Conservation (phyloP, 257 asterid species). For the Salvia hispanica region DNA sequence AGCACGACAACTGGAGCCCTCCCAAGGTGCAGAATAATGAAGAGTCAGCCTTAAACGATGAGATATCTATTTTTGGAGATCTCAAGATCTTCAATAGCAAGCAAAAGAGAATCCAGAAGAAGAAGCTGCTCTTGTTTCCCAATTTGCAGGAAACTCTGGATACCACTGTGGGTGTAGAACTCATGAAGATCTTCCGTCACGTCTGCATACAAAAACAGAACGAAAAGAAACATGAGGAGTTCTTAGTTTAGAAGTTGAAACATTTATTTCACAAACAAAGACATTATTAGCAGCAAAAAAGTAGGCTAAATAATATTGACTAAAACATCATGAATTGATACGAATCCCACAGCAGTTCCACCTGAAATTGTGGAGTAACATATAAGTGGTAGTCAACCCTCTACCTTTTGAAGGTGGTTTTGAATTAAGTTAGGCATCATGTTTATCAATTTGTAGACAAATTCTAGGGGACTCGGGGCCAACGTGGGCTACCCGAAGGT, state of each 20-base stretch:
- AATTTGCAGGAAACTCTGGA: constrained; percentile 44
- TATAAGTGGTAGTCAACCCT: too few species aligned
- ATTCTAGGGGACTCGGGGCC: too few species aligned
- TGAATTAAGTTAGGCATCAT: too few species aligned
- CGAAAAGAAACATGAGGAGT: constrained; percentile 4
- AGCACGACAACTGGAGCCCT: constrained; percentile 33
- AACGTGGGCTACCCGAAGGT: too few species aligned
- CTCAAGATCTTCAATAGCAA: constrained; percentile 42
- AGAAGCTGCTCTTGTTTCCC: constrained; percentile 59
- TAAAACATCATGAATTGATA: neutral
- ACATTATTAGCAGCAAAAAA: constrained; percentile 8
- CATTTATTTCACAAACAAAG: constrained; percentile 2
- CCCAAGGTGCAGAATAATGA: constrained; percentile 30
- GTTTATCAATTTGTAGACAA: too few species aligned
- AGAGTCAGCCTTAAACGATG: constrained; percentile 28
- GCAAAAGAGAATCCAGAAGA: constrained; percentile 61
- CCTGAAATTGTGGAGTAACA: too few species aligned
- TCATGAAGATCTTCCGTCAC: constrained; percentile 34
- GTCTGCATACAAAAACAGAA: constrained; percentile 29
- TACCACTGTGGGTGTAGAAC: constrained; percentile 37
- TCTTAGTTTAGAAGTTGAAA: constrained; percentile 11
- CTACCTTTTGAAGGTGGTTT: too few species aligned
- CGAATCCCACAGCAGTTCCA: too few species aligned
- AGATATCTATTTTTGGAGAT: constrained; percentile 31
- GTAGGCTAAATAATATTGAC: neutral